Percentiles rank a stretch among this genome's conserved stretches.
These are phyloP conservation scores for Dictyostelium discoideum DNA, from an alignment of 78 protist genomes.

Conservation along the genomic window dicty_2.7 NC_007091.3:3597001-3597500, in stretches of 20 bases:
- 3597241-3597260: not conserved
- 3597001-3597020: not conserved
- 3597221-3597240: not conserved
- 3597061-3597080: not conserved
- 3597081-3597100: not conserved
- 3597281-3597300: not conserved
- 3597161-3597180: not conserved
- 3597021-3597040: not conserved
- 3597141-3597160: not conserved
- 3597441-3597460: not conserved
- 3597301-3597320: not conserved
- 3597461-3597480: not conserved
- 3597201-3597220: not conserved
- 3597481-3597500: not conserved
- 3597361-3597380: not conserved
- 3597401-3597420: not conserved
- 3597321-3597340: not conserved
- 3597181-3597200: not conserved
- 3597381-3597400: not conserved
- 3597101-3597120: not conserved
- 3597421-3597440: not conserved
- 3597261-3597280: not conserved
- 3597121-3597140: not conserved
- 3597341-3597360: not conserved
- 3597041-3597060: not conserved